Evolutionary conservation across 1,139 yeast species (phyloP).

Genomic region (Petasospora fabianii): DNA sequence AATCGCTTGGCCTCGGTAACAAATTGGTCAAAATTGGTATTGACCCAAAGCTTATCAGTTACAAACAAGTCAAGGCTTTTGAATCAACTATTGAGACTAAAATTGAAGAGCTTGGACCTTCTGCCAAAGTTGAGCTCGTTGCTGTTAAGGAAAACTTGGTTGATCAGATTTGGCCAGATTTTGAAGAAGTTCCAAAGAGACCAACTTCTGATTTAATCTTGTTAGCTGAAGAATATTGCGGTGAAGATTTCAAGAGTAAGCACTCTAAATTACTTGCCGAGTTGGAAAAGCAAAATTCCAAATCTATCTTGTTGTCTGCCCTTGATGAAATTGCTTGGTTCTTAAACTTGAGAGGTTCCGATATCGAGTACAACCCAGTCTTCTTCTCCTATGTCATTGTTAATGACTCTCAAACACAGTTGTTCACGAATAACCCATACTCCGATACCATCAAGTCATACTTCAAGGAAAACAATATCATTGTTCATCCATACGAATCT

Average conservation of each 20-base stretch:
- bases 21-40: constrained; percentile 37
- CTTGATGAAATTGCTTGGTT: constrained; percentile 94
- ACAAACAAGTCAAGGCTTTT: constrained; percentile 37
- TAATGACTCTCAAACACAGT: constrained; percentile 44
- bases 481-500: constrained; percentile 48
- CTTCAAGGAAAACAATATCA: constrained; percentile 36
- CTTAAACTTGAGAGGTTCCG: constrained; percentile 80
- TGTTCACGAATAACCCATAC: constrained; percentile 54
- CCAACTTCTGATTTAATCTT: constrained; percentile 41
- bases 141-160: constrained; percentile 69
- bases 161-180: constrained; percentile 68
- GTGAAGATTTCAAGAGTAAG: constrained; percentile 45
- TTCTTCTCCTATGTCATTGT: constrained; percentile 78
- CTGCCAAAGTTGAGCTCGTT: constrained; percentile 52
- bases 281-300: constrained; percentile 34
- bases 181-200: constrained; percentile 46
- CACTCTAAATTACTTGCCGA: constrained; percentile 27
- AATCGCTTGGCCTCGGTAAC: constrained; percentile 38
- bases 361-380: constrained; percentile 87
- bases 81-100: constrained; percentile 32
- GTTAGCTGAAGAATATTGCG: constrained; percentile 45
- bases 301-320: constrained; percentile 39
- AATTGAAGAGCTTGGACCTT: constrained; percentile 24
- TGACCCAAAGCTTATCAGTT: constrained; percentile 70
- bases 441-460: constrained; percentile 30